Evolutionary conservation across 176 grass and related monocot genomes (phyloP).

Genomic region (Thinopyrum elongatum): DNA sequence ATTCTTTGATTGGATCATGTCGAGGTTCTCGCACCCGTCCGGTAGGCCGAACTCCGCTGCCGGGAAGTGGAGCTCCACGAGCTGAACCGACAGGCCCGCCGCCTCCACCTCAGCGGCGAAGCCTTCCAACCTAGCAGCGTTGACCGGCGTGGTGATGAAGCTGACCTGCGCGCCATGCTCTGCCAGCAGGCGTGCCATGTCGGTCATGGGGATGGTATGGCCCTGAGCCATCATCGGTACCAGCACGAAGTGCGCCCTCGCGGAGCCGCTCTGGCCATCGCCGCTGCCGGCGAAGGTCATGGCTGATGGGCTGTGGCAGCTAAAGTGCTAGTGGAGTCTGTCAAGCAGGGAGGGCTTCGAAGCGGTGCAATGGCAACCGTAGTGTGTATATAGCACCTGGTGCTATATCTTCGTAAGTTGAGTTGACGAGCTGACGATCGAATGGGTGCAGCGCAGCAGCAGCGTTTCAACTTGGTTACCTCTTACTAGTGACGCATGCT

Average conservation of each 20-base stretch:
- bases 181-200: conserved; percentile 58
- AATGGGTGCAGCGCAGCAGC: too few relatives aligned
- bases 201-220: conserved; percentile 69
- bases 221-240: conserved; percentile 63
- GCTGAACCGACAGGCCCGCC: conserved; percentile 27
- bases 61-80: conserved; percentile 54
- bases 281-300: neutral
- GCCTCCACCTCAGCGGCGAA: neutral
- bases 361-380: too few relatives aligned
- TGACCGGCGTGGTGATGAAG: conserved; percentile 62
- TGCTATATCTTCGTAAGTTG: too few relatives aligned
- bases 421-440: too few relatives aligned
- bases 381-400: neutral
- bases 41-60: conserved; percentile 50
- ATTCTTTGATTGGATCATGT: conserved; percentile 39
- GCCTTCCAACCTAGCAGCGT: conserved; percentile 40
- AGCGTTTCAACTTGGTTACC: too few relatives aligned
- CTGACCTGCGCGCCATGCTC: conserved; percentile 53
- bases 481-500: too few relatives aligned
- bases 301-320: neutral
- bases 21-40: conserved; percentile 52
- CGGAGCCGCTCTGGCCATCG: neutral
- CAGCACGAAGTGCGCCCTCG: conserved; percentile 36
- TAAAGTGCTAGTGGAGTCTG: neutral
- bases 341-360: neutral